Percentiles rank a stretch among this genome's conserved stretches.
phyloP scores from a whole-genome alignment of 2,329 filamentous ascomycete species.

The Spiromastix sp. region DNA sequence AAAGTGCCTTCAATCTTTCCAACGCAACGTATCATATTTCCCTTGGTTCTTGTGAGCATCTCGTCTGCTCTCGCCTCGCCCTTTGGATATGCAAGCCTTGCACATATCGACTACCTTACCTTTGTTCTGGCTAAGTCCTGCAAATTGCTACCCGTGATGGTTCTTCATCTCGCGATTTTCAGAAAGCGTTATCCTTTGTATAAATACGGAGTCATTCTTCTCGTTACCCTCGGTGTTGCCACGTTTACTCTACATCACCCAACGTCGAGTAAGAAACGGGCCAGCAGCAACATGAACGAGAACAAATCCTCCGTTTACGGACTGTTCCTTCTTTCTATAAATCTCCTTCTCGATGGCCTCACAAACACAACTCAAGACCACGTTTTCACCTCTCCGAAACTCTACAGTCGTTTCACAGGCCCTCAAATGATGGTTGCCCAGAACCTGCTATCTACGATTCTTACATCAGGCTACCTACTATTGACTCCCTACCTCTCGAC shows the following conservation, averaged over 20 bases:
- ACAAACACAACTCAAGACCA: constrained; percentile 96
- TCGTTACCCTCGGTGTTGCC: constrained; percentile 85
- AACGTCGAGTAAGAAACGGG: constrained; percentile 48
- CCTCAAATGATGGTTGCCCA: constrained; percentile 99
- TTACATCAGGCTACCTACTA: constrained; percentile 68
- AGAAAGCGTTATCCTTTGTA: constrained; percentile 81
- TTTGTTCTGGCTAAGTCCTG: constrained; percentile 96
- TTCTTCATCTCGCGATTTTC: constrained; percentile 87
- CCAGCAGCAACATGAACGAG: constrained; percentile 34
- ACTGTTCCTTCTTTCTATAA: constrained; percentile 71
- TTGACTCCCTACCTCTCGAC: constrained; percentile 69
- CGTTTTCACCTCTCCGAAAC: constrained; percentile 58
- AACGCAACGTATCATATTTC: constrained; percentile 59
- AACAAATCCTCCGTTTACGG: constrained; percentile 60
- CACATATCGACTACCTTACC: constrained; percentile 95
- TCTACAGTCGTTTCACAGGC: constrained; percentile 69
- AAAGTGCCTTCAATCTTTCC: constrained; percentile 57
- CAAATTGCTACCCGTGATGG: constrained; percentile 98
- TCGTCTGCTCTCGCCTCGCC: constrained; percentile 86
- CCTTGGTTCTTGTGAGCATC: constrained; percentile 74
- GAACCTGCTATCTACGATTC: constrained; percentile 71
- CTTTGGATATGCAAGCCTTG: constrained; percentile 85
- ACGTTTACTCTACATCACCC: constrained; percentile 84
- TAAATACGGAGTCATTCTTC: constrained; percentile 88
- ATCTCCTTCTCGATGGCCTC: constrained; percentile 88